Evolutionary conservation across 192 early-diverging fungal genomes (phyloP).

Genomic region (Martensiomyces pterosporus): DNA sequence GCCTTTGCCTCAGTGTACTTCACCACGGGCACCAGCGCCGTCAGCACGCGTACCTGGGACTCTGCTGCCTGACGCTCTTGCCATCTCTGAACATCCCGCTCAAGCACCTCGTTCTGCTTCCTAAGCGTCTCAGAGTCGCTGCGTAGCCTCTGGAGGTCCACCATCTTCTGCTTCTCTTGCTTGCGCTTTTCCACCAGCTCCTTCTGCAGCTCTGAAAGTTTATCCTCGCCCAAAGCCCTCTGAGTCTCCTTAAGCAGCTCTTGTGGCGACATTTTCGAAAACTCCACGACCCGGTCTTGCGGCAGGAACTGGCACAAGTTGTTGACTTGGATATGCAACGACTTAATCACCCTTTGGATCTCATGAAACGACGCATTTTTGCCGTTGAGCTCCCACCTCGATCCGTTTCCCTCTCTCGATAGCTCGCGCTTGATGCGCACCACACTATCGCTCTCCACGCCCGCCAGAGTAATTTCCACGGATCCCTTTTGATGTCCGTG

Average conservation of each 20-base stretch:
- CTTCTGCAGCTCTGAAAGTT: conserved; percentile 64
- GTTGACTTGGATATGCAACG: conserved; percentile 86
- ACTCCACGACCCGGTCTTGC: conserved; percentile 91
- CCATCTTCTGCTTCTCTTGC: conserved; percentile 50
- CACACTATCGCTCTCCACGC: conserved; percentile 1
- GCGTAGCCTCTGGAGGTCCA: conserved; percentile 50
- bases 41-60: conserved; percentile 56
- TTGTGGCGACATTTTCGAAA: conserved; percentile 80
- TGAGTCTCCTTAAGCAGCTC: conserved; percentile 82
- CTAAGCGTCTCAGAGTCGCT: conserved; percentile 59
- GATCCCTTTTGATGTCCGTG: conserved; percentile 72
- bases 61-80: conserved; percentile 66
- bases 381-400: conserved; percentile 79
- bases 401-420: conserved; percentile 59
- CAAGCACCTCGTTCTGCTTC: conserved; percentile 64
- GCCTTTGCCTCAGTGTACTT: conserved; percentile 59
- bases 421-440: conserved; percentile 59
- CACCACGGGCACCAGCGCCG: conserved; percentile 59
- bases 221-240: conserved; percentile 67
- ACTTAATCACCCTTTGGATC: conserved; percentile 57
- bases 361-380: conserved; percentile 56
- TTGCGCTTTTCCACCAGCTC: conserved; percentile 57
- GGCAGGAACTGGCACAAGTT: conserved; percentile 98
- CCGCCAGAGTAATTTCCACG: conserved; percentile 86
- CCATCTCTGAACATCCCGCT: conserved; percentile 73